Base-by-base conservation (phyloP, 2,329 filamentous ascomycete species). In the Fusarium protoensiforme region DNA sequence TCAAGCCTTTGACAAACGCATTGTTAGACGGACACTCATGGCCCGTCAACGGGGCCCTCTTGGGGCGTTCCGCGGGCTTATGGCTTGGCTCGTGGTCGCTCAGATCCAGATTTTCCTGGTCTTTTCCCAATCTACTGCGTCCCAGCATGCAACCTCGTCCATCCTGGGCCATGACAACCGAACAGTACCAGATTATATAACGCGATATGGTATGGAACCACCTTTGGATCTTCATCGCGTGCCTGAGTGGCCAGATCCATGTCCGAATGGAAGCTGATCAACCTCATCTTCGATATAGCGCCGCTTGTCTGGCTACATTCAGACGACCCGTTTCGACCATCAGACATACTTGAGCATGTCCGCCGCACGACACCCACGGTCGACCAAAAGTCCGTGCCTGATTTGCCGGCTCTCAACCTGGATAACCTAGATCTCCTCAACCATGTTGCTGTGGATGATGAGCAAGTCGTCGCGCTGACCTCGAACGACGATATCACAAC, bases 291-390 rank as follows among this genome's bases (percentile, higher is more conserved):
- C 16, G 33, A 14, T 38, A 58, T 39, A 80, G 80, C 79, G 18
- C 80, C 80, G 16, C 62, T 81, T 11, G 48, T 81, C 2, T 80
- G 79, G 80, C 71, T 81, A 29, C 79, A 81, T 64, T 79, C 79
- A 3, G 74, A 80, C 9, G 80, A 81, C 33, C 77, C 76, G 1
- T 81, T 76, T 51, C 75, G 70, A 22, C 80, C 79, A 4, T 71
- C 77, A 60, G 79, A 81, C 43, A 61, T 81, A 1, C 74, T 81
- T 33, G 39, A 69, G 39, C 80, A 81, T 64, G 60, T 81, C 56
- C 78, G 66, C 9, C 80, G 79, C 57, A 81, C 79, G 2, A 75
- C 71, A 7, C 77, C 80, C 13, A 65, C 36, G 41, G 22, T 75
- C 4, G 53, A 77, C 18, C 57, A 67, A 8, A 35, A 73, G 18